Evolutionary conservation across 1,139 yeast species (phyloP).

Genomic region (Saccharomyces hybrid): DNA sequence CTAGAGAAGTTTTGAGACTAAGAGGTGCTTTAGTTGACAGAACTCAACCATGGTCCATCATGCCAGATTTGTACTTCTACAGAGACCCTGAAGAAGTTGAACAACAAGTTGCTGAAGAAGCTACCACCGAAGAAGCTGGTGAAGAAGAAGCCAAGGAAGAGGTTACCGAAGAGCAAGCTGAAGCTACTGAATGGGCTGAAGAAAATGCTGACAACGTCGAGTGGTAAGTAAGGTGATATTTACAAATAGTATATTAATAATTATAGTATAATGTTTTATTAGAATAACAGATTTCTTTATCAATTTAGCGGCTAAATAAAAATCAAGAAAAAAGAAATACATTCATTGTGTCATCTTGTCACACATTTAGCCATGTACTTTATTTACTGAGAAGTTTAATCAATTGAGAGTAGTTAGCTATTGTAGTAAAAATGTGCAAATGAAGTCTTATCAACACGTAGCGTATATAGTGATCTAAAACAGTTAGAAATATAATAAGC

Average conservation of each 20-base stretch:
- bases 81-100: constrained; percentile 99
- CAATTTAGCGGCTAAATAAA: constrained; percentile 1
- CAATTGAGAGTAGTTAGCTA: background rate
- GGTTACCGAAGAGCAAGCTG: constrained; percentile 61
- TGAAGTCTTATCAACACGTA: background rate
- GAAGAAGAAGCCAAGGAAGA: constrained; percentile 50
- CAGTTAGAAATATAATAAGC: background rate
- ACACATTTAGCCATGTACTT: background rate
- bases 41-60: constrained; percentile 94
- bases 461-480: background rate
- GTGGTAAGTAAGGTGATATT: constrained; percentile 27
- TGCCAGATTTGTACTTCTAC: constrained; percentile 99
- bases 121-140: constrained; percentile 50
- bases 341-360: background rate
- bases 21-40: constrained; percentile 98
- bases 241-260: constrained; percentile 18
- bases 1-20: constrained; percentile 98
- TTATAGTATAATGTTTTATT: constrained; percentile 18
- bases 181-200: constrained; percentile 70
- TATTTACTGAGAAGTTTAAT: background rate
- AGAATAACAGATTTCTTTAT: background rate
- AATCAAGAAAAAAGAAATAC: background rate
- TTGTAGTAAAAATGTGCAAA: background rate
- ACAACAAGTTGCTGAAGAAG: constrained; percentile 66
- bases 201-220: constrained; percentile 43